A percentile compares a stretch with the other conserved stretches of the same genome.
Conservation (phyloP, 352 stramenopile genomes). For the Globisporangium abappressorium region DNA sequence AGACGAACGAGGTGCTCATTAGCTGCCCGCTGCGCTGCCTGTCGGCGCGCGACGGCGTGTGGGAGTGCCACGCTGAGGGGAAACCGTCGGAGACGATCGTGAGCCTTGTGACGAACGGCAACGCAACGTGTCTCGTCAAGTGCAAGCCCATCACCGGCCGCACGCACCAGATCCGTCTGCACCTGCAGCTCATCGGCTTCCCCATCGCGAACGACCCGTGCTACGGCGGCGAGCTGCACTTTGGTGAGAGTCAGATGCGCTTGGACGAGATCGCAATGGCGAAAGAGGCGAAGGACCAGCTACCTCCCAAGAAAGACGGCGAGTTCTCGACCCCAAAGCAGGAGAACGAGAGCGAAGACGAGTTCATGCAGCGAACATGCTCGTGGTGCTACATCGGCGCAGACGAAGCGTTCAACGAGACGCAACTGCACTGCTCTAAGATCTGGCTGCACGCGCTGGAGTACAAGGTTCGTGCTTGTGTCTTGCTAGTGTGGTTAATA, state of each 20-base stretch:
- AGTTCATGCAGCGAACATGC: constrained; percentile 79
- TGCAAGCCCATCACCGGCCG: constrained; percentile 93
- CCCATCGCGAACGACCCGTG: constrained; percentile 97
- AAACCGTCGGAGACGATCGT: constrained; percentile 82
- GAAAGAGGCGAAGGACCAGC: constrained; percentile 30
- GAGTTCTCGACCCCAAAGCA: constrained; percentile 57
- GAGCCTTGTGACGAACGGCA: constrained; percentile 48
- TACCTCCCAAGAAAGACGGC: constrained; percentile 35
- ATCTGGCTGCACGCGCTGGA: constrained; percentile 87
- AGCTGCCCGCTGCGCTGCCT: constrained; percentile 80
- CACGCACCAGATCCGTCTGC: constrained; percentile 97
- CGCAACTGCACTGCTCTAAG: constrained; percentile 79
- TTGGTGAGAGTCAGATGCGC: constrained; percentile 60
- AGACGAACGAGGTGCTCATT: constrained; percentile 49
- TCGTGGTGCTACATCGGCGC: constrained; percentile 67
- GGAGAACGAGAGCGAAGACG: constrained; percentile 57
- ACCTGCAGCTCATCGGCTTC: constrained; percentile 91
- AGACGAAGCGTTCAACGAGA: constrained; percentile 75
- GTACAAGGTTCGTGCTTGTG: constrained; percentile 65
- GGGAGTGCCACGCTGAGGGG: constrained; percentile 77
- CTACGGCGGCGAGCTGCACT: constrained; percentile 95
- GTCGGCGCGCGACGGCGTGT: constrained; percentile 81
- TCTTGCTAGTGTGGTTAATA: not conserved
- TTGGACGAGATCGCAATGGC: constrained; percentile 44
- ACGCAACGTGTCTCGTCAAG: constrained; percentile 85